These are phyloP conservation scores for Chlamydomonas sphaeroides DNA, from an alignment of 139 green algal species.

Conservation along the genomic window DNA sequence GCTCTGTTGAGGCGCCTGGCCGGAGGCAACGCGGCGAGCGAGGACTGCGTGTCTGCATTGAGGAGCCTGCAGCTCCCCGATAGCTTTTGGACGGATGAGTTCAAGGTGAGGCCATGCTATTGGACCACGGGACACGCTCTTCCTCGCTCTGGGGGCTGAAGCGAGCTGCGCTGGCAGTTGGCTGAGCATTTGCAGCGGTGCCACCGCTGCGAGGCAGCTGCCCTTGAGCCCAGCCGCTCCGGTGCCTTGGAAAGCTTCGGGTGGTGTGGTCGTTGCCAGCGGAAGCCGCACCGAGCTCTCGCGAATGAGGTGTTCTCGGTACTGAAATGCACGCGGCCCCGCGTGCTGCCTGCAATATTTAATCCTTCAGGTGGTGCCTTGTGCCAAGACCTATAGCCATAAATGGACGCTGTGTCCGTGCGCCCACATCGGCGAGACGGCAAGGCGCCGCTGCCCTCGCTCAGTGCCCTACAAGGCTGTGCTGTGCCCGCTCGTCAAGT, in stretches of 20 bases:
- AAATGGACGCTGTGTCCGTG: conserved; percentile 64
- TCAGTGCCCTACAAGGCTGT: conserved; percentile 50
- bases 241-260: too few species aligned
- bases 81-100: conserved; percentile 31
- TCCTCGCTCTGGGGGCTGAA: too few species aligned
- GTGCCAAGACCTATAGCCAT: conserved; percentile 45
- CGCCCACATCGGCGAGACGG: conserved; percentile 55
- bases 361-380: conserved; percentile 46
- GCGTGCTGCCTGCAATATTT: too few species aligned
- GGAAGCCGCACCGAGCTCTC: too few species aligned
- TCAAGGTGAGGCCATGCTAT: conserved; percentile 13
- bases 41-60: conserved; percentile 30
- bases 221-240: too few species aligned
- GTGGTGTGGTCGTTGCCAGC: too few species aligned
- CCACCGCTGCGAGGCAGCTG: too few species aligned
- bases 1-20: not conserved
- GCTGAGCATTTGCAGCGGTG: not conserved
- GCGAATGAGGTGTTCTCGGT: too few species aligned
- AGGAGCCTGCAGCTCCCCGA: conserved; percentile 15
- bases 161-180: too few species aligned
- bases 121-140: not conserved
- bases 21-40: not conserved
- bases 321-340: too few species aligned
- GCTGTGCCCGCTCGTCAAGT: conserved; percentile 56
- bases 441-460: conserved; percentile 42